phyloP scores from a whole-genome alignment of 345 rosid genomes.

The Alliaria petiolata region DNA sequence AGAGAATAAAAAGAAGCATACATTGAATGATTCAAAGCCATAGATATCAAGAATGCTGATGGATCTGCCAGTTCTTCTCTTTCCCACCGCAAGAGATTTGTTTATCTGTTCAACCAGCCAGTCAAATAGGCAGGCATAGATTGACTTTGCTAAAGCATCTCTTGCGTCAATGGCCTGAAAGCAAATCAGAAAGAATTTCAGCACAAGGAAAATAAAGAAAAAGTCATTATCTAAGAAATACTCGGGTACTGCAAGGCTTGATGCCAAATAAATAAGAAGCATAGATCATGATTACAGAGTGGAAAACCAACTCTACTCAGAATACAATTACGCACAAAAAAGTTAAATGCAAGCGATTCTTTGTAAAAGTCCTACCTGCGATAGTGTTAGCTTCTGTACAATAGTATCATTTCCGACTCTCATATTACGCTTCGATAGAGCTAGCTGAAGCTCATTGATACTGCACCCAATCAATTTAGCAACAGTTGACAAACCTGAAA shows the following conservation, averaged over 20 bases:
- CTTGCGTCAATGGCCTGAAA: slow-evolving; percentile 77
- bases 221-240: background rate
- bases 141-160: slow-evolving; percentile 96
- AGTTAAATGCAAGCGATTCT: slow-evolving; percentile 45
- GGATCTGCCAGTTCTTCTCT: slow-evolving; percentile 86
- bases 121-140: slow-evolving; percentile 83
- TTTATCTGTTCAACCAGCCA: slow-evolving; percentile 95
- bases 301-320: slow-evolving; percentile 61
- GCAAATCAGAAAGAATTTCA: background rate
- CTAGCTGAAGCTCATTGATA: slow-evolving; percentile 55
- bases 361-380: slow-evolving; percentile 54
- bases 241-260: background rate
- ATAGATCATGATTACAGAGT: slow-evolving; percentile 21
- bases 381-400: slow-evolving; percentile 74
- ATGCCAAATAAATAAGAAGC: background rate
- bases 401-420: slow-evolving; percentile 83
- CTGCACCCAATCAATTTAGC: slow-evolving; percentile 80
- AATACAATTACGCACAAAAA: slow-evolving; percentile 53
- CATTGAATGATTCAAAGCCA: slow-evolving; percentile 98
- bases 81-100: slow-evolving; percentile 89
- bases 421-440: slow-evolving; percentile 91
- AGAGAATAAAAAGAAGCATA: slow-evolving; percentile 27
- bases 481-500: slow-evolving; percentile 62
- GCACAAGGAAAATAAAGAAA: background rate
- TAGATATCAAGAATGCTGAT: slow-evolving; percentile 98